Evolutionary conservation across 2,329 filamentous ascomycete species (phyloP).

Genomic region (Setomelanomma holmii): DNA sequence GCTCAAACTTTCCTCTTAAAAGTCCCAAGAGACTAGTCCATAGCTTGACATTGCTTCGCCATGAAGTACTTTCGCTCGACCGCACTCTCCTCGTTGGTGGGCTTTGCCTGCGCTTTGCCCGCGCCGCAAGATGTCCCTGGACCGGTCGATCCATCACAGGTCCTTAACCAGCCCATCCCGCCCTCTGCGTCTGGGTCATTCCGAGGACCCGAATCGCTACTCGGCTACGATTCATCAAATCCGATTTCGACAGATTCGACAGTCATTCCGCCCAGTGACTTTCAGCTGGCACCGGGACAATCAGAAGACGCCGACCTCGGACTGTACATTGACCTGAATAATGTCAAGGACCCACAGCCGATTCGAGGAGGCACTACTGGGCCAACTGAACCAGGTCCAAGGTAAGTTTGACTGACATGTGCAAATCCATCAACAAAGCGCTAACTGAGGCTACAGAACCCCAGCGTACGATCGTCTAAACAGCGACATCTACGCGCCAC

Average conservation of each 20-base stretch:
- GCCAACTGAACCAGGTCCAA: constrained; percentile 50
- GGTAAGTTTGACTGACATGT: constrained; percentile 19
- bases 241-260: constrained; percentile 41
- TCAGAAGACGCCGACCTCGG: constrained; percentile 46
- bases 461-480: constrained; percentile 48
- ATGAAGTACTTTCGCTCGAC: neutral
- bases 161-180: constrained; percentile 23
- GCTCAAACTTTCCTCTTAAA: too few relatives aligned
- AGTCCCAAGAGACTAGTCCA: too few relatives aligned
- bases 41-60: neutral
- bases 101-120: constrained; percentile 11
- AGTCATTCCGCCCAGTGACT: constrained; percentile 44
- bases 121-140: constrained; percentile 13
- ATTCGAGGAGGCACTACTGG: constrained; percentile 47
- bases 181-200: constrained; percentile 45
- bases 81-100: neutral
- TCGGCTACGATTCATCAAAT: constrained; percentile 44
- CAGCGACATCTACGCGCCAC: constrained; percentile 49
- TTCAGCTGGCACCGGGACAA: constrained; percentile 47
- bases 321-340: constrained; percentile 48
- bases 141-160: constrained; percentile 14
- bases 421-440: accelerated
- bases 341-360: constrained; percentile 51
- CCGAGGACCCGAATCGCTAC: constrained; percentile 40
- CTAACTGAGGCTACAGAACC: constrained; percentile 3